Base-by-base conservation (phyloP, 2,329 filamentous ascomycete genomes). In the Pseudohalonectria lignicola region DNA sequence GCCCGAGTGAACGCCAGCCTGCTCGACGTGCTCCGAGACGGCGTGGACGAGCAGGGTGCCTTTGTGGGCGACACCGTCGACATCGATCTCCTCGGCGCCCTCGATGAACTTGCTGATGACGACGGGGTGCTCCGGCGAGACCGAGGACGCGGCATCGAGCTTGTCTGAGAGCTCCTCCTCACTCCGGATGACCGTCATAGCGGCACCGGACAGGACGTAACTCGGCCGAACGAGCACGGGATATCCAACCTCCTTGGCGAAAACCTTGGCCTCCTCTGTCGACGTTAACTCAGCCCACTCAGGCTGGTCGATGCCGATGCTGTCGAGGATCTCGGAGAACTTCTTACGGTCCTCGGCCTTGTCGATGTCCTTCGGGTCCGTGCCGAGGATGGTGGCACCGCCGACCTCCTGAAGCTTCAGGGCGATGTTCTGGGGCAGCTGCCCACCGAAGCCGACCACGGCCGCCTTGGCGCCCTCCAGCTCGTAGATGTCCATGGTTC, bases 61-160 rank as follows among this genome's bases (percentile, higher is more conserved):
- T 49, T 83, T 69, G 30, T 83, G 85, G 29, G 83, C 87, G 43
- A 98, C 92, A 57, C 81, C 90, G 52, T 98, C 92, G 45, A 94
- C 86, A 52, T 98, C 92, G 42, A 98, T 94, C 62, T 98, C 92
- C 64, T 93, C 71, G 5, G 92, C 92, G 39, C 87, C 88, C 63
- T 96, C 87, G 45, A 98, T 96, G 69, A 94, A 96, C 65, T 96
- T 94, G 54, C 82, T 94, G 59, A 98, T 96, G 40, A 98, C 92
- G 30, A 98, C 92, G 3, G 92, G 92, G 64, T 98, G 87, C 56
- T 98, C 92, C 13, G 92, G 88, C 13, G 87, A 94, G 44, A 96
- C 92, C 41, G 79, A 80, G 58, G 81, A 82, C 37, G 92, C 92
- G 45, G 88, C 90, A 55, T 86, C 76, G 6, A 98, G 80, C 72